Conservation (phyloP, 306 rosid species). For the Rosa lucieae region DNA sequence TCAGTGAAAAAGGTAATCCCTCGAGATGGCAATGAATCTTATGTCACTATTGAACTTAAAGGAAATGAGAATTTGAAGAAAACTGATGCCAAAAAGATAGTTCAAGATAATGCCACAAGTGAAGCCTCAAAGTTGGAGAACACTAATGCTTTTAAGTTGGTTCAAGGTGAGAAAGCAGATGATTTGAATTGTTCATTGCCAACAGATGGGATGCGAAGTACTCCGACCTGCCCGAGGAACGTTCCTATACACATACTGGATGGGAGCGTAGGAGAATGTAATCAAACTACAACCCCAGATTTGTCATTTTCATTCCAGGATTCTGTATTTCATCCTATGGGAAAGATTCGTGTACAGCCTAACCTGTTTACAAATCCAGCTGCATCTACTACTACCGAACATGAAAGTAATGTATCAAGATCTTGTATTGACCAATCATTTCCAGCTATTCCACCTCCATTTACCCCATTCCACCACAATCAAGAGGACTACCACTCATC, state of each 20-base stretch:
- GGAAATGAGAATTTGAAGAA: constrained; percentile 51
- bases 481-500: constrained; percentile 62
- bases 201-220: constrained; percentile 61
- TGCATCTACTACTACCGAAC: constrained; percentile 53
- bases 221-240: constrained; percentile 82
- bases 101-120: constrained; percentile 46
- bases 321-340: constrained; percentile 53
- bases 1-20: constrained; percentile 47
- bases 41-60: constrained; percentile 41
- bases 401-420: constrained; percentile 50
- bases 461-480: constrained; percentile 40
- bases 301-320: constrained; percentile 49
- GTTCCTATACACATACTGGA: constrained; percentile 86
- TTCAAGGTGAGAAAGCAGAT: constrained; percentile 52
- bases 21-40: constrained; percentile 48
- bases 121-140: constrained; percentile 44
- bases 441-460: constrained; percentile 59
- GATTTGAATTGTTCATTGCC: constrained; percentile 49
- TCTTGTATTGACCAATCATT: constrained; percentile 68
- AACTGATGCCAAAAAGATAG: constrained; percentile 38
- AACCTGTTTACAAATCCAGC: constrained; percentile 47
- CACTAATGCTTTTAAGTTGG: constrained; percentile 43
- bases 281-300: constrained; percentile 52
- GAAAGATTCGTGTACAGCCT: constrained; percentile 50
- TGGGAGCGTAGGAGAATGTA: constrained; percentile 58